Conservation (phyloP, 768 basidiomycete species). For the Collybiopsis confluens region DNA sequence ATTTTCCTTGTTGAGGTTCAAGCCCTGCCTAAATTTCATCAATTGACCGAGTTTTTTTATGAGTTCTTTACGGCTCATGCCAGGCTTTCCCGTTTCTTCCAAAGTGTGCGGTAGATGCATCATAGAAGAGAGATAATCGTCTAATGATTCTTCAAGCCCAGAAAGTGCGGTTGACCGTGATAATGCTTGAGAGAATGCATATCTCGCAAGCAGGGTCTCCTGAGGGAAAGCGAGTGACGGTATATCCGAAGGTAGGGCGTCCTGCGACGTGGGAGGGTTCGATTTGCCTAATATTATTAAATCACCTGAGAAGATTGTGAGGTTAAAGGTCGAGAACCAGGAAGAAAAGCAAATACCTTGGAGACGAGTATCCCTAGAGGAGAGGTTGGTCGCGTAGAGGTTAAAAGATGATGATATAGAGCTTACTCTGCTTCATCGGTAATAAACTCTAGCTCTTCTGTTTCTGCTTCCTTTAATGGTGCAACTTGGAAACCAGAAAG, state of each 20-base stretch:
- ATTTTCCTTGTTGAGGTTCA: slow-evolving; percentile 87
- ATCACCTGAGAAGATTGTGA: slow-evolving; percentile 41
- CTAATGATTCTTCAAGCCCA: slow-evolving; percentile 80
- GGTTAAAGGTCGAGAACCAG: too few species aligned
- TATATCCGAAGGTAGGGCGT: slow-evolving; percentile 38
- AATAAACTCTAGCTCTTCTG: slow-evolving; percentile 90
- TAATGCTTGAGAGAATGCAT: slow-evolving; percentile 88
- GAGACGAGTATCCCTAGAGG: slow-evolving; percentile 69
- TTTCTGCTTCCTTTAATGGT: slow-evolving; percentile 65
- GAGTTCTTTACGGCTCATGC: slow-evolving; percentile 73
- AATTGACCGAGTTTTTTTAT: slow-evolving; percentile 91
- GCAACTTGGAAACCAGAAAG: slow-evolving; percentile 58
- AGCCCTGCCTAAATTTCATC: slow-evolving; percentile 86
- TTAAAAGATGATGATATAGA: slow-evolving; percentile 7
- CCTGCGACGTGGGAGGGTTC: slow-evolving; percentile 51
- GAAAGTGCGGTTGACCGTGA: slow-evolving; percentile 87
- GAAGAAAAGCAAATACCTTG: slow-evolving; percentile 41
- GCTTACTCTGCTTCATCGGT: slow-evolving; percentile 85
- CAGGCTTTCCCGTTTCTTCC: slow-evolving; percentile 77
- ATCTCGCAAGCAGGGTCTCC: slow-evolving; percentile 78
- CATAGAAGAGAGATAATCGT: slow-evolving; percentile 80
- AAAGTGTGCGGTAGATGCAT: slow-evolving; percentile 74
- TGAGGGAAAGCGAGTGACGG: slow-evolving; percentile 55
- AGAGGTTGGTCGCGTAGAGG: background rate
- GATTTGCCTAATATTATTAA: slow-evolving; percentile 82